phyloP scores from a whole-genome alignment of 2,329 filamentous ascomycete genomes.

The Metarhizium anisopliae region DNA sequence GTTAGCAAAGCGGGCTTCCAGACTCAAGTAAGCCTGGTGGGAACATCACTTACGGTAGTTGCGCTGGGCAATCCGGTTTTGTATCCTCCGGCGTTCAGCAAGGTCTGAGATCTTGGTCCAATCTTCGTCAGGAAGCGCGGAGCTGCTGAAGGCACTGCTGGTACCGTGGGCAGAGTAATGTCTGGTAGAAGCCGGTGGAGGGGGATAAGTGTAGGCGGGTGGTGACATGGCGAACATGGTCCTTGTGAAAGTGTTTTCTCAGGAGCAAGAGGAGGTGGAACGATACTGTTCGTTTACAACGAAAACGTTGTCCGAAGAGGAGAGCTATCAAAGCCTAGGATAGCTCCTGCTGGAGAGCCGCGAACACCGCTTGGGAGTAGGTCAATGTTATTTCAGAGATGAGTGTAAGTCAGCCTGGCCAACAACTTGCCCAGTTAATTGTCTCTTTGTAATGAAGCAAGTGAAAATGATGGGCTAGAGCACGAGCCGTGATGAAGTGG shows the following conservation, averaged over 20 bases:
- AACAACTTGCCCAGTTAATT: not conserved
- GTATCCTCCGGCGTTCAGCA: constrained; percentile 85
- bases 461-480: not conserved
- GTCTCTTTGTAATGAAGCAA: not conserved
- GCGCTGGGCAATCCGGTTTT: constrained; percentile 94
- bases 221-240: constrained; percentile 28
- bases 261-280: constrained; percentile 1
- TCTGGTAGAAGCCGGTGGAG: constrained; percentile 36
- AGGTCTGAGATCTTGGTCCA: constrained; percentile 99
- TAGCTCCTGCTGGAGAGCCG: not conserved
- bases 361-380: not conserved
- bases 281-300: not conserved
- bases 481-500: not conserved
- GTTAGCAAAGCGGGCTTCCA: not conserved
- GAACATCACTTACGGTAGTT: constrained; percentile 70
- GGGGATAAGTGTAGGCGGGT: constrained; percentile 23
- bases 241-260: constrained; percentile 16
- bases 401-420: not conserved
- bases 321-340: not conserved
- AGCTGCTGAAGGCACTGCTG: constrained; percentile 90
- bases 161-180: constrained; percentile 67
- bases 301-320: not conserved
- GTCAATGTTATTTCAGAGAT: not conserved
- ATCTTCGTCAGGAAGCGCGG: constrained; percentile 92
- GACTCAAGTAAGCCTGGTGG: not conserved